Base-by-base conservation (phyloP, 345 rosid species). In the Eucalyptus coolabah region DNA sequence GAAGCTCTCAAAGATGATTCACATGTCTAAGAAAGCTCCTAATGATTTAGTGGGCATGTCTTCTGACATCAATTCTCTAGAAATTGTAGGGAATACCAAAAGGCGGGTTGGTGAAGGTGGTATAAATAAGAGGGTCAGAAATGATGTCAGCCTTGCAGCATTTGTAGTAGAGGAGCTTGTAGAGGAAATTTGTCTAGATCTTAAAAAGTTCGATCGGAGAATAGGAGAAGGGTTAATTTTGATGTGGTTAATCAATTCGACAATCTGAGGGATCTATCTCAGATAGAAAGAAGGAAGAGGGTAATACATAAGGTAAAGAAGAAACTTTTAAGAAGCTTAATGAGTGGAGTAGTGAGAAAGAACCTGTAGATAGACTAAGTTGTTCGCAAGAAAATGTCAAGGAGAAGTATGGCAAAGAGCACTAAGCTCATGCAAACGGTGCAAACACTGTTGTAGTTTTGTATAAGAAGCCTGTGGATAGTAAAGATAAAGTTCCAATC, bases 221-320 rank as follows among this genome's bases (percentile, higher is more conserved):
- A 67, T 86, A 81, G 63, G 21, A 88, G 82, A 82, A 88, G 44
- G 47, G 63, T 72, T 47, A 82, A 85, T 86, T 44, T 65, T 87
- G 86, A 87, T 45, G 87, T 91, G 86, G 83, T 28, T 89, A 81
- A 34, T 86, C 89, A 88, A 69, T 12, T 60, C 53, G 86, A 77
- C n/a, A 17, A 59, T 60, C 3, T 28, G 6, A 59, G 89, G 63
- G 93, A 90, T 86, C 24, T 91, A 53, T 83, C 93, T 28, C 91
- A 23, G 56, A 50, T 63, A 34, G 90, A 86, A 88, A 65, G 47
- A 89, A 90, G 87, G 47, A 91, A 86, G 87, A 49, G 91, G 82
- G 82, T 93, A 90, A 87, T 89, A 88, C 54, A 69, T 12, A 93
- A 87, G 92, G 95, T 93, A 77, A 90, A 82, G 89, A 91, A 44